Base-by-base conservation (phyloP, 1,284 basidiomycete genomes). In the Apiotrichum sp. region DNA sequence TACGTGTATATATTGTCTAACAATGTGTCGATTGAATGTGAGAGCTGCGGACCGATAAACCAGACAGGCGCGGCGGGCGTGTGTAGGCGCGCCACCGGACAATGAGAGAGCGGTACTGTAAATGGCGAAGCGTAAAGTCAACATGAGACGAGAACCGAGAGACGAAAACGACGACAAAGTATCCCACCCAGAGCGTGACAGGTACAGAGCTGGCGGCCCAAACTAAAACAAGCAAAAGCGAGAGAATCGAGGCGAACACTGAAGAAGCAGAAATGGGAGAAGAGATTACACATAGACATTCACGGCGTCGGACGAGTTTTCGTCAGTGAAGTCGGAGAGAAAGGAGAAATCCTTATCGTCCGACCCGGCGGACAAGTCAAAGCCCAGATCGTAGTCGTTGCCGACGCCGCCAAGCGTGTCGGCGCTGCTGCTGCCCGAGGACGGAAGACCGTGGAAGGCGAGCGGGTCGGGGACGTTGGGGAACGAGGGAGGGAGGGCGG, bases 301-400 rank as follows among this genome's bases (percentile, higher is more conserved):
- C 40, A 54, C 53, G 1, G 47, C 29, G 34, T 54, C 53, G 14
- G 47, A 48, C 31, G 11, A 31, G 22, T n/a, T 14, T 33, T 44
- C 47, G 47, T 43, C 39, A 10, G 53, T 44, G 46, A 59, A 45
- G 39, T 59, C 57, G 34, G 57, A 54, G 22, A 56, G 42, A 44
- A 59, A 59, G 32, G 57, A 39, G 42, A 41, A 59, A 54, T 59
- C 57, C 51, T 56, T 59, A 54, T 53, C 50, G 45, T 50, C 49
- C 22, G 47, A 40, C 31, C 47, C 50, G 42, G 42, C 29, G 22
- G 22, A 7, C 4, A 59, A 42, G 39, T 55, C 53, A n/a, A 59
- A 59, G 39, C 54, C 51, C n/a, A 59, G 57, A 39, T 59, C 57
- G 46, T 47, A 52, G 13, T 56, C 51, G 38, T 38, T 14, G 22